Evolutionary conservation across 139 green algal genomes (phyloP).

Genomic region (Coelastrella sp.): DNA sequence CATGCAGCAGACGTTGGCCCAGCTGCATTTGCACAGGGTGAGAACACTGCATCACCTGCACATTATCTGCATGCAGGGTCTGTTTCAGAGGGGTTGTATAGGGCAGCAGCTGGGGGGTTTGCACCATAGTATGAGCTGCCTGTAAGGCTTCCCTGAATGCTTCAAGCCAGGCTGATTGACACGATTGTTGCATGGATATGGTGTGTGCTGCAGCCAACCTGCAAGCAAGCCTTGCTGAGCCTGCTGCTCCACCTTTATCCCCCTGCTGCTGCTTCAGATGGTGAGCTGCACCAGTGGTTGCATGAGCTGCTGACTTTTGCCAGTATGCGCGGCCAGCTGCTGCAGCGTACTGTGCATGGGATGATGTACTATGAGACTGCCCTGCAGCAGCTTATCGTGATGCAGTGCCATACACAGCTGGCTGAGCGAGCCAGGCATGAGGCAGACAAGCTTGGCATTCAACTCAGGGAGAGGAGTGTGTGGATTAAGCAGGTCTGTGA

Average conservation of each 20-base stretch:
- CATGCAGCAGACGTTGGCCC: background rate
- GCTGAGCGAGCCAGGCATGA: conserved; percentile 55
- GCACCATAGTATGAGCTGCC: background rate
- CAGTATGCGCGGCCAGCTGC: conserved; percentile 81
- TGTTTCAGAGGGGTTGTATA: background rate
- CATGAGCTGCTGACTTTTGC: conserved; percentile 82
- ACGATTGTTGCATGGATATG: background rate
- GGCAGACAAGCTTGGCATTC: background rate
- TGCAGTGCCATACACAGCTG: conserved; percentile 78
- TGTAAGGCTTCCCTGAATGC: background rate
- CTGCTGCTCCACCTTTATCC: background rate
- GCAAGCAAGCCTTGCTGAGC: background rate
- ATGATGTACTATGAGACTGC: conserved; percentile 66
- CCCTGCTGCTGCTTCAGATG: background rate
- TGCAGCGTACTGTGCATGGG: conserved; percentile 75
- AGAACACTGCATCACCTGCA: background rate
- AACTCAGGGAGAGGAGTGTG: background rate
- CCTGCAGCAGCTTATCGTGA: conserved; percentile 51
- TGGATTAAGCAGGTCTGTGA: conserved; percentile 60
- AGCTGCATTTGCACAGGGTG: background rate
- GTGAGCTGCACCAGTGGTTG: conserved; percentile 47
- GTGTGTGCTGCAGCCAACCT: background rate
- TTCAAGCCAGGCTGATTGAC: background rate
- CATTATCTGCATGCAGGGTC: background rate
- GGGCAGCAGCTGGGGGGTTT: background rate